Evolutionary conservation across 1,284 basidiomycete species (phyloP), one percentile per base, ranked within the genome.

Genomic region (Takashimella tepidaria): DNA sequence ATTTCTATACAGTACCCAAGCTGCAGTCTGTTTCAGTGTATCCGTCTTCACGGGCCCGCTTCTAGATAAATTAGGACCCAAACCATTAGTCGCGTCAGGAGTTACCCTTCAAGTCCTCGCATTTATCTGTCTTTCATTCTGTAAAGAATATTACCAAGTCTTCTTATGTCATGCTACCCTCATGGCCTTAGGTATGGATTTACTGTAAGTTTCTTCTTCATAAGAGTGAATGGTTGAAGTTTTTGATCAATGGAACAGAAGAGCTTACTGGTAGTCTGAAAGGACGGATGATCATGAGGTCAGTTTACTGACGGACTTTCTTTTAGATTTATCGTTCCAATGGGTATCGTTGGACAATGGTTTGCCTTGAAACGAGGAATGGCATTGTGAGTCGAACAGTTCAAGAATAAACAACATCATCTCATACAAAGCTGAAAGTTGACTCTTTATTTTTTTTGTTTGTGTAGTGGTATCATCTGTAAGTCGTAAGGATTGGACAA

Each of bases 301-400:
- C n/a, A n/a, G n/a, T n/a, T n/a, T n/a, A n/a, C n/a, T n/a, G n/a
- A n/a, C n/a, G n/a, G n/a, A 10, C 4, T 27, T n/a, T 16, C 42
- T 5, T 12, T 23, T 45, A 68, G 66, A 50, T 64, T 71, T 45
- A 68, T 73, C 45, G 65, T 63, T 8, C 66, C 70, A 2, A 58
- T 73, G 53, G 69, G 66, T 13, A 62, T 64, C 2, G 60, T 69
- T 3, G 64, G 67, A 2, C 70, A 72, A 50, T 73, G 69, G 69
- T 73, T 73, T 57, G 57, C 55, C 27, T 47, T 60, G n/a, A 59
- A 55, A 40, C 56, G 68, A 40, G 70, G 70, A 1, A 57, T 73
- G 26, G 71, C 71, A 1, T 68, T 69, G 66, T 68, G 47, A 60
- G 58, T 55, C 20, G 25, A 5, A 37, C 49, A 21, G 31, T 8